Evolutionary conservation across 768 basidiomycete genomes (phyloP), one percentile per base, ranked within the genome.

Genomic region (Termitomyces sp.): DNA sequence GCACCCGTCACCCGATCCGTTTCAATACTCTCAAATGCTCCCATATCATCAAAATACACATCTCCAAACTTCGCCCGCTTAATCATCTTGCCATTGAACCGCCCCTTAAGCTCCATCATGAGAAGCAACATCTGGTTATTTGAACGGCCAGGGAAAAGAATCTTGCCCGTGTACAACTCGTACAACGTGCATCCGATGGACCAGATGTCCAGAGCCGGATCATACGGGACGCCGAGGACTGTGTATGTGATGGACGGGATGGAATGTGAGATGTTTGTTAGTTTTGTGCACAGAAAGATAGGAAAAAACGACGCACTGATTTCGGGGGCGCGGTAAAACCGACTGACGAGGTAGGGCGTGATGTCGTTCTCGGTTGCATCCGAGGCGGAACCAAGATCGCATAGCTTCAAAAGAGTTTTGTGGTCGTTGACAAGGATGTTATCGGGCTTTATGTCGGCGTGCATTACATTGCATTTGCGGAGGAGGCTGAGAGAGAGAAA

Each of bases 361-460:
- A 98, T 94, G 35, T 97, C 97, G 70, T 93, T 94, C 72, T 98
- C 96, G 8, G 87, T 87, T 1, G 88, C 89, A 70, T 98, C 96
- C 7, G 91, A 90, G 1, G 97, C 97, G 2, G 94, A 96, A n/a
- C 97, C 97, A 33, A 99, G 75, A 72, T 99, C 97, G 67, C 95
- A 98, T 3, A 99, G 74, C 73, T 99, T 99, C 58, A 98, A 74
- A 22, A 93, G 72, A 3, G 91, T 94, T 77, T 98, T 98, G 65
- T 86, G 86, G 64, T 98, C 95, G 62, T 94, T 97, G 32, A 98
- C 95, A 66, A 98, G 71, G 44, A 99, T 96, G 69, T 98, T 98
- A 70, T 98, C 97, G 20, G 97, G 97, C 72, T 98, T 98, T 70
- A 99, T 92, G 68, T 99, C 97, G 7, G 97, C 97, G 66, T 99